Conservation (phyloP, 345 rosid genomes). For the Acer yangbiense region DNA sequence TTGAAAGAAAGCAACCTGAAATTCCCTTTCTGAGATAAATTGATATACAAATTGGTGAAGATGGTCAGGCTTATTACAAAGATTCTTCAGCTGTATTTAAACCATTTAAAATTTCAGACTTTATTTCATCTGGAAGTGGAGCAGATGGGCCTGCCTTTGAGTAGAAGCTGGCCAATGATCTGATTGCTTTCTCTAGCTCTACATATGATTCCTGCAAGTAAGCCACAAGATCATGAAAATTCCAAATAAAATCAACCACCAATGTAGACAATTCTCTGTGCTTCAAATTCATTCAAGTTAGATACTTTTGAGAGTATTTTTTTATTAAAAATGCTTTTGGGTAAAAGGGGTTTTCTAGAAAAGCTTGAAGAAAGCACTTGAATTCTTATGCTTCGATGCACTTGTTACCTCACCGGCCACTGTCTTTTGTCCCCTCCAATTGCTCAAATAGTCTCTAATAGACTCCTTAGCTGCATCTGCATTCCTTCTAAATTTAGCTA, state of each 20-base stretch:
- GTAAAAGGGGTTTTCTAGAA: no score
- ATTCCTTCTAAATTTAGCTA: slow-evolving; percentile 66
- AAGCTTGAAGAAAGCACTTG: not conserved
- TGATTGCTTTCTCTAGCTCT: slow-evolving; percentile 73
- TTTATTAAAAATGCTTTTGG: no score
- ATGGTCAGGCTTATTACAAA: slow-evolving; percentile 39
- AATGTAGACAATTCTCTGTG: not conserved
- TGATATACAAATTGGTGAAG: not conserved
- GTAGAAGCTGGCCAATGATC: slow-evolving; percentile 78
- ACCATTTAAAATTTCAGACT: slow-evolving; percentile 60
- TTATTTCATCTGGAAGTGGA: slow-evolving; percentile 66
- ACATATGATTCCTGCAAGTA: slow-evolving; percentile 73
- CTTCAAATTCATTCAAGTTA: not conserved
- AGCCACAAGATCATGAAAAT: not conserved
- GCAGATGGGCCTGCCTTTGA: slow-evolving; percentile 91
- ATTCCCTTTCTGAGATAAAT: not conserved
- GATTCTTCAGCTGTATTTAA: slow-evolving; percentile 66
- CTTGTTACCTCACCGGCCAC: slow-evolving; percentile 52
- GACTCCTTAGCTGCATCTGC: slow-evolving; percentile 96
- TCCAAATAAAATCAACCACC: not conserved
- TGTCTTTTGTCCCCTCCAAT: slow-evolving; percentile 71
- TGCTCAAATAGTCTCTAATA: slow-evolving; percentile 72
- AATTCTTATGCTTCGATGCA: not conserved
- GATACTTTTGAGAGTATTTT: not conserved
- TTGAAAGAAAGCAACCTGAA: not conserved